phyloP scores from a whole-genome alignment of 441 rosid genomes.

The Adansonia gregorii region DNA sequence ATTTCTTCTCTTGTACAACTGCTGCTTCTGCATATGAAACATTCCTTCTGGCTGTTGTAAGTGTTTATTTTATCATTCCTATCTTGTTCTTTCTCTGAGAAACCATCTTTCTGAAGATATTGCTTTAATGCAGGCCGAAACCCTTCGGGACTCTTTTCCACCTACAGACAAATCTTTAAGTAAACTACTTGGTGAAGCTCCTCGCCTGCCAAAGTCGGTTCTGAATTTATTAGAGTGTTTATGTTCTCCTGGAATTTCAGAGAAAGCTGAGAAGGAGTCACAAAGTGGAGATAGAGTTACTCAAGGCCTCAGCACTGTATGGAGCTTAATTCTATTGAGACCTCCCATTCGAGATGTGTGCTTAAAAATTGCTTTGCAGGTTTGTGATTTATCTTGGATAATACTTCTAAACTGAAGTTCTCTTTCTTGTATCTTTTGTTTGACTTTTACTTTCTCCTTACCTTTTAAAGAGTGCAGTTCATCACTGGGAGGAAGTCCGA shows the following conservation, averaged over 20 bases:
- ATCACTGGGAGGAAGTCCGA: constrained; percentile 93
- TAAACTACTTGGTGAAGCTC: constrained; percentile 93
- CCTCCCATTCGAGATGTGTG: constrained; percentile 87
- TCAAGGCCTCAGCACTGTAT: constrained; percentile 95
- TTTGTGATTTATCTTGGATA: constrained; percentile 31
- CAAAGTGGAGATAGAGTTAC: constrained; percentile 94
- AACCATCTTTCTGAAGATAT: constrained; percentile 31
- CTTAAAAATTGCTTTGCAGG: constrained; percentile 95
- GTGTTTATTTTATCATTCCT: constrained; percentile 38
- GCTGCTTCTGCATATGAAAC: constrained; percentile 90
- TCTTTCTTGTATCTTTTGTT: constrained; percentile 22
- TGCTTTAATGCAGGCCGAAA: constrained; percentile 74
- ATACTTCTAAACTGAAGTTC: constrained; percentile 12
- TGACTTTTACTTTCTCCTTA: constrained; percentile 34
- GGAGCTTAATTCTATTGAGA: constrained; percentile 88
- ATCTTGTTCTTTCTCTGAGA: constrained; percentile 24
- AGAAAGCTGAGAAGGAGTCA: constrained; percentile 64
- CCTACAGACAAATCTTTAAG: constrained; percentile 97
- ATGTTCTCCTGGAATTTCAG: constrained; percentile 75
- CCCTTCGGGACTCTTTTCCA: constrained; percentile 92
- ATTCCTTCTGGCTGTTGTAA: constrained; percentile 81
- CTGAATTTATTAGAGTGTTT: constrained; percentile 77
- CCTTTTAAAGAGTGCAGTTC: constrained; percentile 84
- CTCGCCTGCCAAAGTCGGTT: constrained; percentile 86
- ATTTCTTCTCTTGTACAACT: constrained; percentile 89